phyloP scores from a whole-genome alignment of 257 asterid genomes.

The Gentiana straminea region DNA sequence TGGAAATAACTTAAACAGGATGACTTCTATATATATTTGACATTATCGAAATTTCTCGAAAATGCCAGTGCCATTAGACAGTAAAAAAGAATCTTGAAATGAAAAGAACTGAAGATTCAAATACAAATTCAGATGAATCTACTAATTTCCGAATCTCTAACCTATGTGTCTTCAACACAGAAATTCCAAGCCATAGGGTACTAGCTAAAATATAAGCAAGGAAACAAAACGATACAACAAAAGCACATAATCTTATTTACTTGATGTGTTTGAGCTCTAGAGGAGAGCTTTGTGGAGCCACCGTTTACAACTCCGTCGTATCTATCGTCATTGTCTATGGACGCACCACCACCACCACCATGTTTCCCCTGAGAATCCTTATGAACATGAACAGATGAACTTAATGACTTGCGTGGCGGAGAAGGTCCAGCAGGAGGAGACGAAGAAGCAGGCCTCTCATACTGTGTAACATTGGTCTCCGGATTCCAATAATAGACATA shows the following conservation, averaged over 20 bases:
- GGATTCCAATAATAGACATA: constrained; percentile 94
- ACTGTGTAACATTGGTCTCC: constrained; percentile 86
- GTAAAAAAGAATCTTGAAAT: no score
- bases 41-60: no score
- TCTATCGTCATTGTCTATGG: constrained; percentile 27
- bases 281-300: constrained; percentile 25
- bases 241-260: constrained; percentile 15
- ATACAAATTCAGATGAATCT: no score
- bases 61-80: no score
- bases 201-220: no score
- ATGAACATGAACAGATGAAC: constrained; percentile 52
- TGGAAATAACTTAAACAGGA: no score
- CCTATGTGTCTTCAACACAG: neutral
- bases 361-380: constrained; percentile 36
- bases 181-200: neutral
- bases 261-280: constrained; percentile 38
- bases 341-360: constrained; percentile 8
- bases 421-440: constrained; percentile 25
- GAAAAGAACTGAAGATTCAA: no score
- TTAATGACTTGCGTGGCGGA: constrained; percentile 40
- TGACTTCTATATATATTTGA: no score
- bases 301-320: constrained; percentile 38
- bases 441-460: constrained; percentile 59
- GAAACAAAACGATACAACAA: no score
- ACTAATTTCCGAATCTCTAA: no score